Conservation (phyloP, 2,329 filamentous ascomycete genomes). For the Tolypocladium pustulatum region DNA sequence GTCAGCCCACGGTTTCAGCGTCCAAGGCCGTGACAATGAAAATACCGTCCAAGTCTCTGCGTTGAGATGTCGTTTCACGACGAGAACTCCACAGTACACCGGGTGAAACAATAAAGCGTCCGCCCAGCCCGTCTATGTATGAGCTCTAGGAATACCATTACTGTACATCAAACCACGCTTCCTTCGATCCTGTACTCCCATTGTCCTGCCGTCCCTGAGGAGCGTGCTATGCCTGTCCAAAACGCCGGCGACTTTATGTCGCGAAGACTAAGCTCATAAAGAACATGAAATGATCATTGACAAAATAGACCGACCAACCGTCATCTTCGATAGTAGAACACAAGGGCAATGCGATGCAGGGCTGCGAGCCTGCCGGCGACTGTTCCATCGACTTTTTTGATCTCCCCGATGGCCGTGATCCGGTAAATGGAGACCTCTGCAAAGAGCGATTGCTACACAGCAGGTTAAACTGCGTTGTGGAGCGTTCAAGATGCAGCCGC, state of each 20-base stretch:
- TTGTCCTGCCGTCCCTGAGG: slow-evolving; percentile 2
- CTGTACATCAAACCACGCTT: slow-evolving; percentile 2
- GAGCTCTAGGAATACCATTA: background rate
- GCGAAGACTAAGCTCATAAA: slow-evolving; percentile 6
- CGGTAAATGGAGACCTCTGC: background rate
- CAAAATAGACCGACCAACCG: background rate
- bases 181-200: slow-evolving; percentile 7
- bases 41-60: background rate
- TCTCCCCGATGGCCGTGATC: background rate
- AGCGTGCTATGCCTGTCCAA: slow-evolving; percentile 4
- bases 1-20: background rate
- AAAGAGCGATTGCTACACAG: background rate
- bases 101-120: background rate
- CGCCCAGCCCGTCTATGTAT: background rate
- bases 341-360: background rate
- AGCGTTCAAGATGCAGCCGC: slow-evolving; percentile 26
- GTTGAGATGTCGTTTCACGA: background rate
- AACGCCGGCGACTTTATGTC: slow-evolving; percentile 20
- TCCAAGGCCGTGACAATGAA: background rate
- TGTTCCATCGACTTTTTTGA: background rate
- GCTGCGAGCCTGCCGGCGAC: background rate
- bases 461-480: background rate
- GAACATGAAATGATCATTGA: slow-evolving; percentile 2
- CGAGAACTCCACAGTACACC: background rate
- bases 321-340: background rate